A percentile compares a stretch with the other conserved stretches of the same genome.
phyloP scores from a whole-genome alignment of 75 land plant genomes.

The Pinus taeda region DNA sequence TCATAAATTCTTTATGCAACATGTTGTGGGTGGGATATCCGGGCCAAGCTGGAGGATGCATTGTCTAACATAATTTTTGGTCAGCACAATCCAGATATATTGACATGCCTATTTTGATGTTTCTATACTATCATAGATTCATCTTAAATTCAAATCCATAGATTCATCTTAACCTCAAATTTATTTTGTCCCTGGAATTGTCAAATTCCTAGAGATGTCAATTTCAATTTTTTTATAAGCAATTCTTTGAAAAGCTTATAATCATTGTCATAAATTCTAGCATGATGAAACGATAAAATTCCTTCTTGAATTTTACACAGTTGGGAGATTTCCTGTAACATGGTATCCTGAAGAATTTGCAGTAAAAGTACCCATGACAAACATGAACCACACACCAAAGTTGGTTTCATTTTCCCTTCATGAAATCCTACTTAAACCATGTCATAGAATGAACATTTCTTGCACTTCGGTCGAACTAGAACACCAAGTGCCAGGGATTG shows the following conservation, averaged over 20 bases:
- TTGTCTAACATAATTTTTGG: slow-evolving; percentile 38
- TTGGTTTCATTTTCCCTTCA: too few species aligned
- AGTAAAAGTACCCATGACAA: slow-evolving; percentile 70
- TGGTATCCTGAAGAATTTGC: slow-evolving; percentile 69
- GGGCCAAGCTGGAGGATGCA: slow-evolving; percentile 48
- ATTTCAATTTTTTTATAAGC: neutral
- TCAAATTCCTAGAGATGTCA: neutral
- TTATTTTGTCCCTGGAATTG: neutral
- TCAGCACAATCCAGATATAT: slow-evolving; percentile 37
- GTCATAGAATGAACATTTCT: too few species aligned
- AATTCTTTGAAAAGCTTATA: too few species aligned
- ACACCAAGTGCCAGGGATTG: too few species aligned
- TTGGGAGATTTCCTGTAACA: slow-evolving; percentile 81
- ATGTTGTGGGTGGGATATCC: slow-evolving; percentile 52
- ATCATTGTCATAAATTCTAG: too few species aligned
- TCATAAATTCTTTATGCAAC: neutral
- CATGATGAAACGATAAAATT: neutral
- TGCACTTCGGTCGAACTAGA: too few species aligned
- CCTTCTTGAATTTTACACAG: slow-evolving; percentile 20
- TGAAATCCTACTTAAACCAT: neutral
- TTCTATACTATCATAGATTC: too few species aligned
- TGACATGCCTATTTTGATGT: too few species aligned
- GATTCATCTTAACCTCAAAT: too few species aligned
- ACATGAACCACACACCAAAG: slow-evolving; percentile 56
- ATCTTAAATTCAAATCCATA: neutral